Conservation (phyloP, 495 filamentous ascomycete genomes). For the Durotheca rogersii region DNA sequence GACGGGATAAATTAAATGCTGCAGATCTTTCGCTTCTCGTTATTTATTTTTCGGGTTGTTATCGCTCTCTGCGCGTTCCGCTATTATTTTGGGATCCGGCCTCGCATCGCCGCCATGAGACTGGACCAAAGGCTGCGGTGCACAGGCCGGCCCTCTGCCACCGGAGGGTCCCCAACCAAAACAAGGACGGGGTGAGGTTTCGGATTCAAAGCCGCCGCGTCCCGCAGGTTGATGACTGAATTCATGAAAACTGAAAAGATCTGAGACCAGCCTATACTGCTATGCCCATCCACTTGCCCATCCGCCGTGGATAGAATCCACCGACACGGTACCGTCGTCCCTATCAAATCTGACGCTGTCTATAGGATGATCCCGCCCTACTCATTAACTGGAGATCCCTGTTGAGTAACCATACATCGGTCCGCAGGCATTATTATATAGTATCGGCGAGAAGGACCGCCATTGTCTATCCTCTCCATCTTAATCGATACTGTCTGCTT, state of each 20-base stretch:
- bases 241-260: slow-evolving; percentile 55
- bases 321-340: too few species aligned
- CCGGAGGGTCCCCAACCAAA: slow-evolving; percentile 9
- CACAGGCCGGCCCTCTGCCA: slow-evolving; percentile 27
- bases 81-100: slow-evolving; percentile 43
- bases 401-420: slow-evolving; percentile 1
- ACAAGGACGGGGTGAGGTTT: slow-evolving; percentile 11
- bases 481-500: too few species aligned
- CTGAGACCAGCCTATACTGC: slow-evolving; percentile 46
- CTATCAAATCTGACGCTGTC: slow-evolving; percentile 20
- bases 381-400: neutral
- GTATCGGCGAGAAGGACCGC: neutral
- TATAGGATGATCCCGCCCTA: slow-evolving; percentile 16
- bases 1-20: slow-evolving; percentile 34
- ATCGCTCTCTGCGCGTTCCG: slow-evolving; percentile 35
- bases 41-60: too few species aligned
- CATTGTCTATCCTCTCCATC: too few species aligned
- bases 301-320: too few species aligned
- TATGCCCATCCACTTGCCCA: slow-evolving; percentile 2
- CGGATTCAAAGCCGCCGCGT: slow-evolving; percentile 40
- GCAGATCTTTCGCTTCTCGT: slow-evolving; percentile 32
- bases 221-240: slow-evolving; percentile 45
- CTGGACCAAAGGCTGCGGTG: slow-evolving; percentile 51
- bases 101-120: slow-evolving; percentile 36
- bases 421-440: neutral